Base-by-base conservation (phyloP, 2,329 filamentous ascomycete genomes). In the Dactylellina drechsleri region DNA sequence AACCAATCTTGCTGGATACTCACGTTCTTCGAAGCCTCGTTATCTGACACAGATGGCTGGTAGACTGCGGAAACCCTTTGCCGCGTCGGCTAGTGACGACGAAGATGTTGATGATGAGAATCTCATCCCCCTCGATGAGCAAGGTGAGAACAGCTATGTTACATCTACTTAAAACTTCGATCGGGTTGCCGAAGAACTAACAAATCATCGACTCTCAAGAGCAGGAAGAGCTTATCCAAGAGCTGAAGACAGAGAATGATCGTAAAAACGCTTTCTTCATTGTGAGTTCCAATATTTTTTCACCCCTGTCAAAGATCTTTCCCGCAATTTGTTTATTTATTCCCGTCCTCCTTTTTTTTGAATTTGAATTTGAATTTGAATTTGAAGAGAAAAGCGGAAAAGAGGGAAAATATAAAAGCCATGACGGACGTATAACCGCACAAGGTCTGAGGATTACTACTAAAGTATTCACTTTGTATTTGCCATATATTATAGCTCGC, bases 261-360 rank as follows among this genome's bases (percentile, higher is more conserved):
- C 54, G 66, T 40, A 70, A 71, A 57, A 76, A 76, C 50, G 65
- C 72, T 4, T 66, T 76, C 18, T 76, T 76, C 54, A 76, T 76
- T 45, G 72, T 76, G 26, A 66, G 72, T 16, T 23, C 5, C 13
- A 15, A 15, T 15, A 1, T n/a, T 10, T 1, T 7, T 40, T 23
- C 4, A 12, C 4, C 6, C 20, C 5, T 4, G 1, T 41, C 52
- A 58, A 16, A 12, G 12, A 12, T 31, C 12, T 28, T 58, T 16
- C 20, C 18, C 16, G 23, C 23, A 16, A 26, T n/a, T 41, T 15
- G 28, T 52, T 26, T 53, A 2, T 10, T 36, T 36, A 36, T 36
- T 36, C 10, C 31, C 10, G 6, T 36, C 6, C 6, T 36, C 31
- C 6, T 36, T 23, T 4, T 36, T 36, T 36, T 7, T 7, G 31